These are phyloP conservation scores for Centrapalus pauciflorus DNA, from an alignment of 129 eudicot genomes.

Conservation along the genomic window DNA sequence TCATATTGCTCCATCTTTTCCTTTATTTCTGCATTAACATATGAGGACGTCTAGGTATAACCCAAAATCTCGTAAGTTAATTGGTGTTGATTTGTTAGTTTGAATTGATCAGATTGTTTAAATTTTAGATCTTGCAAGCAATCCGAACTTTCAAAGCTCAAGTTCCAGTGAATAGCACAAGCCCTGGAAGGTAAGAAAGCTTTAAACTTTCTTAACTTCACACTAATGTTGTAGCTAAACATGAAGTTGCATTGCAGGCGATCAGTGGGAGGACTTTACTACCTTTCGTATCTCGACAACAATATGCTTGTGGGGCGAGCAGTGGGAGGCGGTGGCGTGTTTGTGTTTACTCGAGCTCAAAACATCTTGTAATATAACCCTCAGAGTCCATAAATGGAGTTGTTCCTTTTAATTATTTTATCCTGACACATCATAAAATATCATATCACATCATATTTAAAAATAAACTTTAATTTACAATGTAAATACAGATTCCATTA, in stretches of 20 bases:
- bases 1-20: no score
- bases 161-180: constrained; percentile 56
- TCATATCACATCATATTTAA: no score
- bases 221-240: neutral
- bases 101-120: neutral
- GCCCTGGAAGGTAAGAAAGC: constrained; percentile 44
- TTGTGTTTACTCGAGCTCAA: constrained; percentile 75
- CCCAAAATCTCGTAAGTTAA: neutral
- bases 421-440: no score
- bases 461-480: no score
- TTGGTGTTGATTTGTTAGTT: neutral
- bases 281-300: constrained; percentile 74
- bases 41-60: no score
- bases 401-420: no score
- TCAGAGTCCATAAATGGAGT: neutral
- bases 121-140: constrained; percentile 68
- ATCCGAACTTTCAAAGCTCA: constrained; percentile 74
- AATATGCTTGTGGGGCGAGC: constrained; percentile 93
- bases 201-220: neutral
- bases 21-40: no score
- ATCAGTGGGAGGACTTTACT: constrained; percentile 82
- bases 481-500: no score
- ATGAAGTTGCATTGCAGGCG: constrained; percentile 34
- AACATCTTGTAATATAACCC: constrained; percentile 25
- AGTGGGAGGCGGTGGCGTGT: constrained; percentile 89